These are phyloP conservation scores for Puccinellia tenuiflora DNA, from an alignment of 176 grass and related monocot genomes.

Conservation along the genomic window DNA sequence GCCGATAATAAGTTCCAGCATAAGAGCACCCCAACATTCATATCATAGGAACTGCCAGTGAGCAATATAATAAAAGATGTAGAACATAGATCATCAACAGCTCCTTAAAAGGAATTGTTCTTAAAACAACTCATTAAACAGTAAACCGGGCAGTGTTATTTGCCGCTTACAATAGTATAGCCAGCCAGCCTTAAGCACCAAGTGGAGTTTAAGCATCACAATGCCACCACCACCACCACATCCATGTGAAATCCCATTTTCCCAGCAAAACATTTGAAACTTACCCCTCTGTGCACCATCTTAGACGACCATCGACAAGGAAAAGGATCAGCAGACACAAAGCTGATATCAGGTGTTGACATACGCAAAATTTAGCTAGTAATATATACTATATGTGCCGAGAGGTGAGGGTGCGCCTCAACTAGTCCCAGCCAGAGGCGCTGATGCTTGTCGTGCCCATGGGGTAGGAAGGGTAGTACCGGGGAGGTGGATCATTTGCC, in stretches of 20 bases:
- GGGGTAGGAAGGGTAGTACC: slow-evolving; percentile 29
- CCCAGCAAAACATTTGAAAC: background rate
- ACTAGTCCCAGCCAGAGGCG: slow-evolving; percentile 67
- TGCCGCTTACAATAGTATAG: background rate
- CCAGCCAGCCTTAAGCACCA: background rate
- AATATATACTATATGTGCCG: slow-evolving; percentile 23
- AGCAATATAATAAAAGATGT: background rate
- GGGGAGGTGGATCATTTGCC: slow-evolving; percentile 8
- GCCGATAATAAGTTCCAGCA: background rate
- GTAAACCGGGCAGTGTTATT: background rate
- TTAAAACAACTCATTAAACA: background rate
- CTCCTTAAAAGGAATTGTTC: background rate
- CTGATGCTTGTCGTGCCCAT: slow-evolving; percentile 45
- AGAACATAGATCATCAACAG: background rate
- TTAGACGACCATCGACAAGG: background rate
- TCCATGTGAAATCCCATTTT: background rate
- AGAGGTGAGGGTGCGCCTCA: background rate
- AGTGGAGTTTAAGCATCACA: background rate
- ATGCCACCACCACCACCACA: background rate
- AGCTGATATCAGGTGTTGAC: background rate
- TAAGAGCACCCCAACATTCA: background rate
- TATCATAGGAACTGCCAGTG: background rate
- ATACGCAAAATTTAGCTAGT: background rate
- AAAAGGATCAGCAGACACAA: background rate
- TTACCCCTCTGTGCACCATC: slow-evolving; percentile 12